A percentile compares a stretch with the other conserved stretches of the same genome.
Conservation (phyloP, 306 rosid species). For the Notholithocarpus densiflorus region DNA sequence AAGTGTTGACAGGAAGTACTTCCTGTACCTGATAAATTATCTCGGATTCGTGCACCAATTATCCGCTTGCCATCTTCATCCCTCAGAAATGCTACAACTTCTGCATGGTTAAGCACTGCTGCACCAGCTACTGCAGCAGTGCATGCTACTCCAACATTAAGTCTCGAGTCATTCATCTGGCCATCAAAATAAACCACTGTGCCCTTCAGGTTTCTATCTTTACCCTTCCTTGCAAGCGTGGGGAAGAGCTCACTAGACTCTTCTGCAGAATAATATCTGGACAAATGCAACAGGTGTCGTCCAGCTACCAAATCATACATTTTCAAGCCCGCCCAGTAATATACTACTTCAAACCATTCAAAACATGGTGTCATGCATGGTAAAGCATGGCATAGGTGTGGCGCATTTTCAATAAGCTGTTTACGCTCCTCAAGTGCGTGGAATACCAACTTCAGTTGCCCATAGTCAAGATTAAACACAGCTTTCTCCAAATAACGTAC, state of each 20-base stretch:
- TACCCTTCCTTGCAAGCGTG: conserved; percentile 73
- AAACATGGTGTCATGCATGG: conserved; percentile 99
- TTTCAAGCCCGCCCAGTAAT: conserved; percentile 94
- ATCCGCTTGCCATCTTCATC: conserved; percentile 65
- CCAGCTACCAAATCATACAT: conserved; percentile 96
- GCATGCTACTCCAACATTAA: conserved; percentile 91
- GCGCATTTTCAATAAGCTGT: conserved; percentile 91
- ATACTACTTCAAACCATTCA: conserved; percentile 87
- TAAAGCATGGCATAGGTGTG: conserved; percentile 94
- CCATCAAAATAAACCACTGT: conserved; percentile 98
- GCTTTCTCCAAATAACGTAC: conserved; percentile 99
- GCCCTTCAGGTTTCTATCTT: conserved; percentile 68
- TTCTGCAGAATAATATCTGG: conserved; percentile 85
- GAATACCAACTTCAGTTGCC: conserved; percentile 91
- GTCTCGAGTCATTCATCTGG: conserved; percentile 96
- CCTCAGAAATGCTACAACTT: conserved; percentile 78
- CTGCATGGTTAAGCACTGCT: conserved; percentile 94
- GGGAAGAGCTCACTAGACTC: conserved; percentile 94
- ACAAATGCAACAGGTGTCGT: conserved; percentile 70
- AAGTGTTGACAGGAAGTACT: neutral
- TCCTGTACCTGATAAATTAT: conserved; percentile 72
- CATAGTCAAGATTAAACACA: conserved; percentile 86
- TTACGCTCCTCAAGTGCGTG: conserved; percentile 98
- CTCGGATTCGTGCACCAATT: conserved; percentile 80
- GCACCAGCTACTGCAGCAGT: conserved; percentile 98